Evolutionary conservation across 768 basidiomycete species (phyloP).

Genomic region (Melanogaster broomeanus): DNA sequence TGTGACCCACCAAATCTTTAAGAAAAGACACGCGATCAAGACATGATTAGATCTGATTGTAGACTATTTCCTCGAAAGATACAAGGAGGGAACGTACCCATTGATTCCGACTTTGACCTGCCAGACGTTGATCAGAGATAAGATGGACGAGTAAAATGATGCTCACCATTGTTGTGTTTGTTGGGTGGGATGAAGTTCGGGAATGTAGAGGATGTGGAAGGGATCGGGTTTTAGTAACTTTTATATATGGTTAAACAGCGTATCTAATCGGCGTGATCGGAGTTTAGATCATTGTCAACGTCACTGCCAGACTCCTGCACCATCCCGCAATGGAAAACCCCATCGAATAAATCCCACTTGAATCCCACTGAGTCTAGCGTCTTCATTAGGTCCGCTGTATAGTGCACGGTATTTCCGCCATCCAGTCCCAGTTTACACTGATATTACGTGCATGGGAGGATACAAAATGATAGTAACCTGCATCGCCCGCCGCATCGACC

Average conservation of each 20-base stretch:
- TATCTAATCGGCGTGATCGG: slow-evolving; percentile 22
- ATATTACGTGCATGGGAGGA: slow-evolving; percentile 1
- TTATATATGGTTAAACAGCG: slow-evolving; percentile 30
- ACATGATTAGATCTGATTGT: slow-evolving; percentile 12
- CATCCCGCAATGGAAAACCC: no score
- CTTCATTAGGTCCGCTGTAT: not conserved
- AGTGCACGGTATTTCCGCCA: slow-evolving; percentile 9
- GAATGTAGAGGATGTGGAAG: slow-evolving; percentile 3
- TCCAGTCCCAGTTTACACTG: not conserved
- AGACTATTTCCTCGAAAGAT: not conserved
- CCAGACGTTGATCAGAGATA: slow-evolving; percentile 4
- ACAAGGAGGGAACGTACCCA: slow-evolving; percentile 57
- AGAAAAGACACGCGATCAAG: slow-evolving; percentile 6
- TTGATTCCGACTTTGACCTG: slow-evolving; percentile 94
- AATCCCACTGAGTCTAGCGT: not conserved
- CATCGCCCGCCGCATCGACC: slow-evolving; percentile 10
- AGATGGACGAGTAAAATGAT: not conserved
- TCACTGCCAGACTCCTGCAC: not conserved
- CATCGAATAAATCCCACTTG: no score
- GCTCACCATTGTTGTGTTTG: slow-evolving; percentile 27
- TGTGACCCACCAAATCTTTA: slow-evolving; percentile 67
- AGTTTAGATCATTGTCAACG: not conserved
- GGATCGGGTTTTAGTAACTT: slow-evolving; percentile 5
- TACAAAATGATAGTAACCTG: slow-evolving; percentile 7
- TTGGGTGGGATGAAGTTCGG: slow-evolving; percentile 6